A percentile compares a stretch with the other conserved stretches of the same genome.
phyloP scores from a whole-genome alignment of 2,329 filamentous ascomycete species.

The Pyrenophora tritici-repentis region DNA sequence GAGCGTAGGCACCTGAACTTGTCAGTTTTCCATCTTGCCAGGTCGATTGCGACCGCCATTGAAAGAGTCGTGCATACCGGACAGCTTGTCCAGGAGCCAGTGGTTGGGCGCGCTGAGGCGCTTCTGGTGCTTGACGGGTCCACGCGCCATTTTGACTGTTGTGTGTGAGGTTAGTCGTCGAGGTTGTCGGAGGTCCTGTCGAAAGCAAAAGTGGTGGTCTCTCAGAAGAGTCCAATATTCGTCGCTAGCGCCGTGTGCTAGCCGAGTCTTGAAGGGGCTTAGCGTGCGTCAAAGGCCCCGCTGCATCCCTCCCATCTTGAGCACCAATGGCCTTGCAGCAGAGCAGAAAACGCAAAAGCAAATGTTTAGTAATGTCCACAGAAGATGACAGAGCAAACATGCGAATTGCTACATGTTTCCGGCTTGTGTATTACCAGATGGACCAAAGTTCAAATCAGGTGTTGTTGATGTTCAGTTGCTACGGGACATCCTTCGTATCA shows the following conservation, averaged over 20 bases:
- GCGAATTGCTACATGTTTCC: no score
- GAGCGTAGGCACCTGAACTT: slow-evolving; percentile 58
- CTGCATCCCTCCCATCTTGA: not conserved
- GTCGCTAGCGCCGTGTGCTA: slow-evolving; percentile 18
- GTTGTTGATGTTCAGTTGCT: no score
- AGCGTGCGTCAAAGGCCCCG: slow-evolving; percentile 1
- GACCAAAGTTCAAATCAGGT: no score
- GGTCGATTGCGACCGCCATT: slow-evolving; percentile 39
- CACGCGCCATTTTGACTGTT: slow-evolving; percentile 66
- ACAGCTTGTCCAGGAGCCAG: slow-evolving; percentile 99
- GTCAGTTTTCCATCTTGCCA: slow-evolving; percentile 22
- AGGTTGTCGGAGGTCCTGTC: slow-evolving; percentile 41
- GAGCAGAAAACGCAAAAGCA: no score
- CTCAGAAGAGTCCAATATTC: slow-evolving; percentile 10
- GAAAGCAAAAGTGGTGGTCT: slow-evolving; percentile 16
- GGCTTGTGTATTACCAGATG: no score
- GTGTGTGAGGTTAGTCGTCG: slow-evolving; percentile 45
- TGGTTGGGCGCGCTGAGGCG: slow-evolving; percentile 97
- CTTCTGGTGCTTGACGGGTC: slow-evolving; percentile 99
- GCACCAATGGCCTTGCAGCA: no score
- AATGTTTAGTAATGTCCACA: no score
- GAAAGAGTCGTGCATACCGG: slow-evolving; percentile 65
- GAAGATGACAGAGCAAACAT: no score
- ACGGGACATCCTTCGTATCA: no score
- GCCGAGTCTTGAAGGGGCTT: slow-evolving; percentile 4